These are phyloP conservation scores for Mortierella sp. DNA, from an alignment of 371 early-diverging fungal species.

Conservation along the genomic window DNA sequence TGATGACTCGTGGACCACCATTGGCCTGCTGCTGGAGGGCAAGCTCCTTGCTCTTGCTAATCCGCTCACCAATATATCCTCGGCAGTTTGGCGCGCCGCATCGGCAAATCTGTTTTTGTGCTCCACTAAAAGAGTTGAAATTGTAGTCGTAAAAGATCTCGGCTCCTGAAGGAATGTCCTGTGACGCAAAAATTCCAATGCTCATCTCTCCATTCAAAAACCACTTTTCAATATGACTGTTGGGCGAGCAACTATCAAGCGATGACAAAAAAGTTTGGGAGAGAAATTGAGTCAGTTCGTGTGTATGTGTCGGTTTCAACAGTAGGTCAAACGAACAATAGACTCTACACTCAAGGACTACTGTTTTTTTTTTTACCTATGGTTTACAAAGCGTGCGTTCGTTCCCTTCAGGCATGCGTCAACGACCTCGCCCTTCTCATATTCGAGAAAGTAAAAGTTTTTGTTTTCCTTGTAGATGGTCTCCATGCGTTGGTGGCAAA, in stretches of 20 bases:
- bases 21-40: neutral
- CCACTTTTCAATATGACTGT: conserved; percentile 94
- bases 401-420: conserved; percentile 84
- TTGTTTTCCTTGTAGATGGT: conserved; percentile 72
- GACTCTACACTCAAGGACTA: neutral
- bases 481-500: conserved; percentile 78
- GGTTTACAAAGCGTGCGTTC: conserved; percentile 81
- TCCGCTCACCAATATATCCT: conserved; percentile 67
- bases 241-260: conserved; percentile 80
- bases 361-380: conserved; percentile 49
- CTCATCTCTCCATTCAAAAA: conserved; percentile 75
- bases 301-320: neutral
- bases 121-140: conserved; percentile 75
- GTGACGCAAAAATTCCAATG: conserved; percentile 82
- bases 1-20: conserved; percentile 11
- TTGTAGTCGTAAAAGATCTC: conserved; percentile 93
- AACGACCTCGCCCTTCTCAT: conserved; percentile 78
- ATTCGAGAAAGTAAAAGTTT: conserved; percentile 87
- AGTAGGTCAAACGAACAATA: neutral
- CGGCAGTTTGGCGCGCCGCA: conserved; percentile 80
- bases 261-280: neutral
- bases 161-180: conserved; percentile 73
- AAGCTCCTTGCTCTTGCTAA: conserved; percentile 31
- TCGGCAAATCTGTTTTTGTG: conserved; percentile 73
- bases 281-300: neutral